Percentiles rank a stretch among this genome's conserved stretches.
Evolutionary conservation across 495 filamentous ascomycete species (phyloP).

Genomic region (Evernia prunastri): DNA sequence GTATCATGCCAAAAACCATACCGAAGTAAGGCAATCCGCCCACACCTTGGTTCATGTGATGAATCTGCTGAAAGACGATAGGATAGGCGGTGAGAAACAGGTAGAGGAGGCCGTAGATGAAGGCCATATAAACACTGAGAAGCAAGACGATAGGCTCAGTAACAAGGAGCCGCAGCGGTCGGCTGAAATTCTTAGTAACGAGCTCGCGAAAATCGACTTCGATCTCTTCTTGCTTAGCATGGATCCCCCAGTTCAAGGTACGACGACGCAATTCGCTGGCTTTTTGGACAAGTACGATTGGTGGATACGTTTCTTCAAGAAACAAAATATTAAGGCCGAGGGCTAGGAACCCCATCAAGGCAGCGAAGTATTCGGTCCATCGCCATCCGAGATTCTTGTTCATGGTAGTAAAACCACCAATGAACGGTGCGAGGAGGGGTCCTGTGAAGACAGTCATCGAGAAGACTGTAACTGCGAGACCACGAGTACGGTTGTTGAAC

Average conservation of each 20-base stretch:
- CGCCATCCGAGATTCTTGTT: conserved; percentile 67
- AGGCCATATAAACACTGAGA: conserved; percentile 70
- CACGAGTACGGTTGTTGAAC: conserved; percentile 61
- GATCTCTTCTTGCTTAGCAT: conserved; percentile 90
- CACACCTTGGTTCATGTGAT: conserved; percentile 59
- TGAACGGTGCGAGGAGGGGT: conserved; percentile 73
- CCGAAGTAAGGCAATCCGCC: conserved; percentile 74
- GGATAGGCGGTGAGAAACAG: conserved; percentile 77
- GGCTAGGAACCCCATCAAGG: conserved; percentile 71
- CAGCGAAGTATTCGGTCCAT: conserved; percentile 71
- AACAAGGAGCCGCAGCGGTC: conserved; percentile 72
- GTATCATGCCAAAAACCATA: conserved; percentile 66
- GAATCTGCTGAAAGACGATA: conserved; percentile 67
- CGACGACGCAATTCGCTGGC: conserved; percentile 70
- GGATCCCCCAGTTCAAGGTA: conserved; percentile 89
- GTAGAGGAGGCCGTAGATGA: conserved; percentile 76
- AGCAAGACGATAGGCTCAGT: conserved; percentile 72
- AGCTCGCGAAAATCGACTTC: conserved; percentile 77
- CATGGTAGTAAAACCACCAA: conserved; percentile 75
- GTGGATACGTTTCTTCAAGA: conserved; percentile 78
- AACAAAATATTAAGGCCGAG: conserved; percentile 65
- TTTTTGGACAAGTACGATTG: conserved; percentile 69
- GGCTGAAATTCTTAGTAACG: conserved; percentile 73
- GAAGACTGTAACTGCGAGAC: conserved; percentile 76
- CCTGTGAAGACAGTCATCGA: conserved; percentile 79